Conservation (phyloP, 352 stramenopile species). For the Thraustochytrium sp. region DNA sequence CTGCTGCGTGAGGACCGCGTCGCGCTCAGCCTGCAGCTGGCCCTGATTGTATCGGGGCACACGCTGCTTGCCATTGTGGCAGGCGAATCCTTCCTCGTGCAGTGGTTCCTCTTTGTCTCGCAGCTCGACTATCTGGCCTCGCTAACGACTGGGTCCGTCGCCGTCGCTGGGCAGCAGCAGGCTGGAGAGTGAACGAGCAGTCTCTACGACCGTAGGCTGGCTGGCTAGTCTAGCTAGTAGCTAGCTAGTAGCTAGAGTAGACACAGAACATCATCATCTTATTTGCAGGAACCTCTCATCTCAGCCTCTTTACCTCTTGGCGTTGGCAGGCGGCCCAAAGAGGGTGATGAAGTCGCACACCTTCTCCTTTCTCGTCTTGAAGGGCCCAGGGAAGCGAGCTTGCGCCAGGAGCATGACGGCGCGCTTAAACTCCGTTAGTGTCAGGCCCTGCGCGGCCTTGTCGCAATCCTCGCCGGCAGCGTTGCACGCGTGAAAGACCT, state of each 20-base stretch:
- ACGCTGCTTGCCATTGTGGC: neutral
- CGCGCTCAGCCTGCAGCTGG: neutral
- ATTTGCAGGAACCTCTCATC: too few species aligned
- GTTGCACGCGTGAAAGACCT: neutral
- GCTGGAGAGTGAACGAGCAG: too few species aligned
- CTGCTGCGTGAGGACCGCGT: neutral
- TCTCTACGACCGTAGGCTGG: too few species aligned
- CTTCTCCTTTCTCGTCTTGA: neutral
- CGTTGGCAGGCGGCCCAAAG: too few species aligned
- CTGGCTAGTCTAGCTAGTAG: too few species aligned
- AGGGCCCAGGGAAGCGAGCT: neutral
- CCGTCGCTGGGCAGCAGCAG: too few species aligned
- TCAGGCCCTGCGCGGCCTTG: neutral
- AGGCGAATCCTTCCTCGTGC: neutral
- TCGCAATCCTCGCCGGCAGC: neutral
- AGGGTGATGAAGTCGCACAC: neutral
- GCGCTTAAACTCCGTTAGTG: neutral
- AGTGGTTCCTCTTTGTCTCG: constrained; percentile 1
- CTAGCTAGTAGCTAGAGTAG: too few species aligned
- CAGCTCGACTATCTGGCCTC: constrained; percentile 19
- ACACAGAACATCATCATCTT: too few species aligned
- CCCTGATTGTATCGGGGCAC: neutral
- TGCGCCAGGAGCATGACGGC: neutral
- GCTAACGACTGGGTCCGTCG: neutral
- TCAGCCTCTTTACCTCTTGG: too few species aligned